Evolutionary conservation across 805 yeast genomes (phyloP).

Genomic region (Saccharomycopsis fibuligera): DNA sequence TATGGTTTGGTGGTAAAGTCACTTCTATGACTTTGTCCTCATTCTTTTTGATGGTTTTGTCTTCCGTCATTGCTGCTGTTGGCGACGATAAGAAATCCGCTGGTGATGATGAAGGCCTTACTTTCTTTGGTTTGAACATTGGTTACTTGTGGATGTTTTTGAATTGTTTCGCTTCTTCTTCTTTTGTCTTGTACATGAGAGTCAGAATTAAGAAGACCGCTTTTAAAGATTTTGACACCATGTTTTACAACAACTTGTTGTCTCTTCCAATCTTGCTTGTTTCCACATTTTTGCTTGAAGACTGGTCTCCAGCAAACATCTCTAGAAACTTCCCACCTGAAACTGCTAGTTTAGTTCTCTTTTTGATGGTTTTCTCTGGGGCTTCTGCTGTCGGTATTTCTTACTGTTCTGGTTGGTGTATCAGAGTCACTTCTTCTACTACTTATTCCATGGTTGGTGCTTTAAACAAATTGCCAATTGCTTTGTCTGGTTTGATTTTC

Average conservation of each 20-base stretch:
- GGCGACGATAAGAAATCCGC: conserved; percentile 50
- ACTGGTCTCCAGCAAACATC: conserved; percentile 84
- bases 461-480: conserved; percentile 94
- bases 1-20: conserved; percentile 94
- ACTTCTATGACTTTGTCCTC: conserved; percentile 86
- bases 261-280: conserved; percentile 83
- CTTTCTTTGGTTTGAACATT: conserved; percentile 39
- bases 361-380: conserved; percentile 89
- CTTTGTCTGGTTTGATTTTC: conserved; percentile 88
- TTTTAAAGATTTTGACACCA: conserved; percentile 94
- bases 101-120: conserved; percentile 24
- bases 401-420: conserved; percentile 99
- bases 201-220: conserved; percentile 95
- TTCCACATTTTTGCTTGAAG: conserved; percentile 75
- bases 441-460: conserved; percentile 99
- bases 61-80: conserved; percentile 93
- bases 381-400: conserved; percentile 94
- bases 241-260: conserved; percentile 94
- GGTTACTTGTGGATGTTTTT: conserved; percentile 97
- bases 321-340: conserved; percentile 71
- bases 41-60: conserved; percentile 85
- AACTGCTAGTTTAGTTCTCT: conserved; percentile 58
- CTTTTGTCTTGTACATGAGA: conserved; percentile 92
- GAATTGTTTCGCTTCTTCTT: conserved; percentile 91
- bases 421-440: conserved; percentile 96